Base-by-base conservation (phyloP, 1,139 yeast species). In the Debaryomyces robertsiae region DNA sequence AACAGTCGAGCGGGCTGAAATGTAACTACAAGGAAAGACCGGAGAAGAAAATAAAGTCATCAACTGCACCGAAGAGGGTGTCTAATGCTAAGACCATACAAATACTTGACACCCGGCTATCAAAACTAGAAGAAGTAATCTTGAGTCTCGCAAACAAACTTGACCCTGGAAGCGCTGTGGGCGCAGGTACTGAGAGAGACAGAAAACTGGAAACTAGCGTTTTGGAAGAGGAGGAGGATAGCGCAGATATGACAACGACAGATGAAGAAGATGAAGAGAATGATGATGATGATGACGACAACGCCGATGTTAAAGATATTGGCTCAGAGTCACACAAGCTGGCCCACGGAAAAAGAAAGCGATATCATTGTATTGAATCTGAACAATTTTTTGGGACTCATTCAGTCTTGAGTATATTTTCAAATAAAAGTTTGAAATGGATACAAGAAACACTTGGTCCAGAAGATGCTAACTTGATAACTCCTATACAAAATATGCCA, bases 341-440 rank as follows among this genome's bases (percentile, higher is more conserved):
- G 9, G 13, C 13, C 6, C 7, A 27, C 11, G 17, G 15, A 28
- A 27, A 18, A 18, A 28, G 40, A 17, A 9, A 30, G 27, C 17
- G 30, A 11, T 27, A 15, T 9, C 15, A 18, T 4, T 13, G 6
- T 13, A 10, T 13, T 17, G 14, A 5, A 24, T 27, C 36, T 7
- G 35, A 32, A 11, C 57, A 50, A 16, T 70, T 60, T 41, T 60
- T 66, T 30, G 76, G 75, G 7, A 53, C 69, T 18, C 77, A 71
- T 46, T 68, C 75, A 14, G 58, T 68, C 35, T 45, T 68, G 43
- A 59, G 69, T 17, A 65, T 70, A 10, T 64, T 69, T 39, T 67
- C 74, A 6, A 55, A 56, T 11, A 63, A 63, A 36, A 67, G 73
- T 3, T 46, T 69, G 44, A 57, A 53, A 19, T 68, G 71, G 67